Evolutionary conservation across 2,329 filamentous ascomycete genomes (phyloP).

Genomic region (Alternaria infectoria): DNA sequence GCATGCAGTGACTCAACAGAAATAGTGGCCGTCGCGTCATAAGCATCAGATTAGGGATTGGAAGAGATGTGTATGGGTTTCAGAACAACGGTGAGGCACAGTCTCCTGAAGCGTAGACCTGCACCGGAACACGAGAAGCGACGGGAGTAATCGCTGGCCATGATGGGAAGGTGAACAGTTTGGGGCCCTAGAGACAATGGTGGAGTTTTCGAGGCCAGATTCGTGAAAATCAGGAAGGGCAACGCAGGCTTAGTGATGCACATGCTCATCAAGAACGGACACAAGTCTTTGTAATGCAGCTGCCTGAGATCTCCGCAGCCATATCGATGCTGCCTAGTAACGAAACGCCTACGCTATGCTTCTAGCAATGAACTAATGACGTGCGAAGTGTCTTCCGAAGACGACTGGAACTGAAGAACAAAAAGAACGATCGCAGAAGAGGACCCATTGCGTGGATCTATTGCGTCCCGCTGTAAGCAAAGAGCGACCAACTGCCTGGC

Average conservation of each 20-base stretch:
- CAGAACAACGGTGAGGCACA: not conserved
- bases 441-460: not conserved
- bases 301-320: not conserved
- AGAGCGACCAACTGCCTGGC: not conserved
- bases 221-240: constrained; percentile 15
- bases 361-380: not conserved
- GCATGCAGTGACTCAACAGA: not conserved
- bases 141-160: not conserved
- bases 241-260: constrained; percentile 5
- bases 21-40: not conserved
- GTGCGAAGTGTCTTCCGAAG: not conserved
- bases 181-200: constrained; percentile 23
- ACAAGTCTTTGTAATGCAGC: not conserved
- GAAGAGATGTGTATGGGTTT: not conserved
- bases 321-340: not conserved
- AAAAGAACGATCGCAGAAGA: not conserved
- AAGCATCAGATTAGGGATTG: not conserved
- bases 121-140: not conserved
- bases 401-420: not conserved
- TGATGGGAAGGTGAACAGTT: constrained; percentile 12
- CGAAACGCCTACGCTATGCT: not conserved
- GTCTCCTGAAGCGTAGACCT: not conserved
- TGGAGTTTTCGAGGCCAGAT: constrained; percentile 36
- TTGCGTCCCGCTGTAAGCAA: not conserved
- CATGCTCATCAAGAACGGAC: not conserved